Base-by-base conservation (phyloP, 352 stramenopile genomes). In the Globisporangium splendens region DNA sequence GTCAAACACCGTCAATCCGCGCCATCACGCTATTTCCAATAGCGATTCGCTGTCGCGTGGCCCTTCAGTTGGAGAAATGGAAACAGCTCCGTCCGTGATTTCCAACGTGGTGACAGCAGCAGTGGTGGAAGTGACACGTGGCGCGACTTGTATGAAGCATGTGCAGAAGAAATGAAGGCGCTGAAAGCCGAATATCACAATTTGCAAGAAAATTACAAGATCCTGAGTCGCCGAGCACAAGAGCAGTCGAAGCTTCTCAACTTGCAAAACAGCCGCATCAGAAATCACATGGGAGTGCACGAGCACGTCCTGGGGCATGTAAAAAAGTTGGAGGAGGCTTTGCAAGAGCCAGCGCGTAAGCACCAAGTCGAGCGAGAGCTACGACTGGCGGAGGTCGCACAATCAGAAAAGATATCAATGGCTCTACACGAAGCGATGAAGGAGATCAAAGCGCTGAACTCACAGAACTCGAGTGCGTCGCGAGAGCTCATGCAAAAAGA, bases 231-330 rank as follows among this genome's bases (percentile, higher is more conserved):
- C 7, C 79, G 83, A 14, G 71, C 75, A 1, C 70, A 79, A 6
- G 83, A 93, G 49, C 83, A 93, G 56, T 67, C 77, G 17, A 91
- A 84, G 42, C 63, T 93, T 18, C 63, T 93, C 15, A 69, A 68
- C 12, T 72, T 89, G 3, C 81, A 93, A 56, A 87, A 77, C 39
- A 46, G 50, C 13, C 75, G 83, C 10, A 70, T 88, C 18, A 44
- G 62, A 11, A 74, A 67, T 33, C 72, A 93, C 59, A 67, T 67
- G 28, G 75, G 84, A 12, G 69, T 83, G 4, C 75, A 91, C 33
- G 68, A 89, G 35, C 77, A 86, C 43, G 68, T 89, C 13, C 58
- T 93, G 20, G 56, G 3, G 28, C 28, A 35, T 11, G 28, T 35
- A 6, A 35, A 35, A 35, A 4, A 35, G 28, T 35, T 93, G 10